Evolutionary conservation across 2,329 filamentous ascomycete species (phyloP).

Genomic region (Atkinsonella texensis): DNA sequence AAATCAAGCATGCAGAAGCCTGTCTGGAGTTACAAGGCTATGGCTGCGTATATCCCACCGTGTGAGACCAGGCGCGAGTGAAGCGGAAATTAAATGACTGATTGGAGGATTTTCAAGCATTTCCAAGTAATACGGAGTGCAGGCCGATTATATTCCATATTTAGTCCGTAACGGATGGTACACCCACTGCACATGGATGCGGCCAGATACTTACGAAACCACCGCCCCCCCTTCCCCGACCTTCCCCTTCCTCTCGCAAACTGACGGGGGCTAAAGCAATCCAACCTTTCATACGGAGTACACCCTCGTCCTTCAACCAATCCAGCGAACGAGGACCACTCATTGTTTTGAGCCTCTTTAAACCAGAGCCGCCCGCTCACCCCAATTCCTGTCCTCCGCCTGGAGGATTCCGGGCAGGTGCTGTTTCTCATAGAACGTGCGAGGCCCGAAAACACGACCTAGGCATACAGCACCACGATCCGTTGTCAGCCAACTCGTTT

Average conservation of each 20-base stretch:
- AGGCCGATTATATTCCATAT: too few species aligned
- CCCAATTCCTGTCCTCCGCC: slow-evolving; percentile 8
- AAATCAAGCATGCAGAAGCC: too few species aligned
- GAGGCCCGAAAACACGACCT: slow-evolving; percentile 12
- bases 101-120: too few species aligned
- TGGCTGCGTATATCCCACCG: too few species aligned
- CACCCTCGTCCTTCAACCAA: slow-evolving; percentile 1
- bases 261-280: slow-evolving; percentile 5
- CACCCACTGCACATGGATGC: too few species aligned
- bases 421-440: slow-evolving; percentile 13
- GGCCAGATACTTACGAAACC: too few species aligned
- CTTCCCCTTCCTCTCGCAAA: neutral
- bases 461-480: slow-evolving; percentile 4
- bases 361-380: slow-evolving; percentile 19
- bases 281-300: neutral
- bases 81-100: too few species aligned
- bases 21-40: too few species aligned
- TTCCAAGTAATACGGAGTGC: too few species aligned
- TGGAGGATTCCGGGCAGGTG: slow-evolving; percentile 8
- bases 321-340: slow-evolving; percentile 9
- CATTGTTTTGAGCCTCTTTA: slow-evolving; percentile 18
- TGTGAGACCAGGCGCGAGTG: too few species aligned
- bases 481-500: neutral
- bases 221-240: too few species aligned
- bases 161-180: too few species aligned